Base-by-base conservation (phyloP, 1,284 basidiomycete species). In the Heliocybe sulcata region DNA sequence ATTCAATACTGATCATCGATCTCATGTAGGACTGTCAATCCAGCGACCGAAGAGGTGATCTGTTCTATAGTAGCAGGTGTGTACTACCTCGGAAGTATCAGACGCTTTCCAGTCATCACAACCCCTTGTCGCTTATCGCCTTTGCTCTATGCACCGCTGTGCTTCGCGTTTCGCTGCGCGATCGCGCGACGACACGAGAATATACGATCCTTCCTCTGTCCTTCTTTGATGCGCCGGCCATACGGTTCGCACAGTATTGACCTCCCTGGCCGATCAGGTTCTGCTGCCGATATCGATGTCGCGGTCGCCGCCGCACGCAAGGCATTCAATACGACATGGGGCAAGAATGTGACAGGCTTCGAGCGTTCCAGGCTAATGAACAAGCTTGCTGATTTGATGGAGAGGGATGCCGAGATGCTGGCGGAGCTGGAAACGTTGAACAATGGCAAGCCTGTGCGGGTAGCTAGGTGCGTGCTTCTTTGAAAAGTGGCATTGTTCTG, bases 311-410 rank as follows among this genome's bases (percentile, higher is more conserved):
- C 92, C 16, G 94, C 94, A 27, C 82, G 93, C 60, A 75, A 81
- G 54, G 92, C 94, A 3, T 93, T 92, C 76, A 83, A 87, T 58
- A 91, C 86, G 6, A 86, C 87, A 27, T 97, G 94, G 94, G 94
- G 94, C 16, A 87, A 87, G 69, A 92, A 93, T 61, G 81, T 90
- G 54, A 85, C 91, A 12, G 90, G 90, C 33, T 81, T 85, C 54
- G 85, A 94, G 71, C 82, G 95, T 54, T 85, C 90, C 33, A 81
- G 80, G 56, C 74, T 95, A 50, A 72, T 97, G 42, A 81, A 88
- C 73, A 91, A 88, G 67, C 83, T 98, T 42, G 96, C 95, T 45
- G 93, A 97, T 67, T 79, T 96, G 59, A 91, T 98, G 58, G 95
- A 98, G 71, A 79, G 87, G 60, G 86, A 97, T 68, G 75, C 82